A percentile compares a stretch with the other conserved stretches of the same genome.
Evolutionary conservation across 345 rosid species (phyloP).

Genomic region (Erucastrum elatum): DNA sequence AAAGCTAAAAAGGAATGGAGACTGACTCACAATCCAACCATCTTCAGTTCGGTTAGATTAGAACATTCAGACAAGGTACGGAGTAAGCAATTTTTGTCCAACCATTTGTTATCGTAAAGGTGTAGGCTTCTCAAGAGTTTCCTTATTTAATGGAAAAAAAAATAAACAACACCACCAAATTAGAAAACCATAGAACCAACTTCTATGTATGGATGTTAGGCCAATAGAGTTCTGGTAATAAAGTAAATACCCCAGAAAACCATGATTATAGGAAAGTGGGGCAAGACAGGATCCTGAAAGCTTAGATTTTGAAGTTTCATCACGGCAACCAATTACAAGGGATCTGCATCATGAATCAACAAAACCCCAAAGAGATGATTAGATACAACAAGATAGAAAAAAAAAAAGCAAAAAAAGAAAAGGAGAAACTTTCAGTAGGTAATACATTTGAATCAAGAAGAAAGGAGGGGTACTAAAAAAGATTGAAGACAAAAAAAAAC

Average conservation of each 20-base stretch:
- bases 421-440: not conserved
- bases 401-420: not conserved
- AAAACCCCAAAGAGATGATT: not conserved
- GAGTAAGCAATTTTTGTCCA: conserved; percentile 52
- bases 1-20: not conserved
- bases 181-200: not conserved
- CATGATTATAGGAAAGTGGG: conserved; percentile 39
- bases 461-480: not conserved
- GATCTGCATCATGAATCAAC: conserved; percentile 38
- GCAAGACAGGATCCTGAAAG: conserved; percentile 65
- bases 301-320: conserved; percentile 31
- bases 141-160: conserved; percentile 35
- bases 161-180: not conserved
- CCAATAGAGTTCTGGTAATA: not conserved
- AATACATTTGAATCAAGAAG: no score
- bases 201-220: not conserved
- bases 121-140: conserved; percentile 64
- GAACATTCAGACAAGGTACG: conserved; percentile 60
- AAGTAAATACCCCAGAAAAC: conserved; percentile 8
- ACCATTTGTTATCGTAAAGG: conserved; percentile 55
- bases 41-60: conserved; percentile 65
- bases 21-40: conserved; percentile 81
- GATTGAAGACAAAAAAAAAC: not conserved
- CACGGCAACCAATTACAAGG: conserved; percentile 55
- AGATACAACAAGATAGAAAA: not conserved